Evolutionary conservation across 495 filamentous ascomycete species (phyloP).

Genomic region (Podospora fimiseda): DNA sequence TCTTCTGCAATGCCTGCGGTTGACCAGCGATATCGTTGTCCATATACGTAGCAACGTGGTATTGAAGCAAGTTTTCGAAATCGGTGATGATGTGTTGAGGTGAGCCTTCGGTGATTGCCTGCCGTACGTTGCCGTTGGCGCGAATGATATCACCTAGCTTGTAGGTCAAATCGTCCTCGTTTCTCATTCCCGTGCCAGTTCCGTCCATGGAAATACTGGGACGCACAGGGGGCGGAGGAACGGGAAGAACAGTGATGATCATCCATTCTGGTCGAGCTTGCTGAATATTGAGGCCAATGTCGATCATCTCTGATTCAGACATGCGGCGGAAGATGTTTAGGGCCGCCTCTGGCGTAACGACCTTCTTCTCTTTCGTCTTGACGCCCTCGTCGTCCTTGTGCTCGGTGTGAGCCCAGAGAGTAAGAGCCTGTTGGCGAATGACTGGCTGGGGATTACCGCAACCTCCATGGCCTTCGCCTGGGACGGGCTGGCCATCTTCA

Average conservation of each 20-base stretch:
- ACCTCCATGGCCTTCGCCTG: constrained; percentile 62
- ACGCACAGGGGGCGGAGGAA: constrained; percentile 90
- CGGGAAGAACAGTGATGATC: constrained; percentile 89
- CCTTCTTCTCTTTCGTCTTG: constrained; percentile 79
- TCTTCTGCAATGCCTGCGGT: constrained; percentile 93
- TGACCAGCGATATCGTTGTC: constrained; percentile 97
- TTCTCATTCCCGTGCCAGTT: constrained; percentile 74
- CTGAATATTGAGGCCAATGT: constrained; percentile 84
- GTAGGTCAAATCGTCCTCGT: constrained; percentile 98
- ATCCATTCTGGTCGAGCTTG: constrained; percentile 98
- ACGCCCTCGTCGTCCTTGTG: constrained; percentile 62
- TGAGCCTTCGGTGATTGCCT: constrained; percentile 81
- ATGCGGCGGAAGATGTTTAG: constrained; percentile 82
- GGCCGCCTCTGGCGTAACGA: constrained; percentile 75
- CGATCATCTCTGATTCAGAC: constrained; percentile 66
- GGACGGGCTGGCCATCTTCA: constrained; percentile 43
- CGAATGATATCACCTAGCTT: constrained; percentile 98
- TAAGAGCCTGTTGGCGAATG: constrained; percentile 77
- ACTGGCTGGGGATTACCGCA: constrained; percentile 88
- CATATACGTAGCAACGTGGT: constrained; percentile 98
- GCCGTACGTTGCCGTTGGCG: constrained; percentile 87
- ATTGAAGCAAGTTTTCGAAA: constrained; percentile 89
- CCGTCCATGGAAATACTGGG: constrained; percentile 94
- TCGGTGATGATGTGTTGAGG: constrained; percentile 83
- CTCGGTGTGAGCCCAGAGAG: constrained; percentile 54